Conservation (phyloP, 2,329 filamentous ascomycete genomes). For the Xylaria sp. region DNA sequence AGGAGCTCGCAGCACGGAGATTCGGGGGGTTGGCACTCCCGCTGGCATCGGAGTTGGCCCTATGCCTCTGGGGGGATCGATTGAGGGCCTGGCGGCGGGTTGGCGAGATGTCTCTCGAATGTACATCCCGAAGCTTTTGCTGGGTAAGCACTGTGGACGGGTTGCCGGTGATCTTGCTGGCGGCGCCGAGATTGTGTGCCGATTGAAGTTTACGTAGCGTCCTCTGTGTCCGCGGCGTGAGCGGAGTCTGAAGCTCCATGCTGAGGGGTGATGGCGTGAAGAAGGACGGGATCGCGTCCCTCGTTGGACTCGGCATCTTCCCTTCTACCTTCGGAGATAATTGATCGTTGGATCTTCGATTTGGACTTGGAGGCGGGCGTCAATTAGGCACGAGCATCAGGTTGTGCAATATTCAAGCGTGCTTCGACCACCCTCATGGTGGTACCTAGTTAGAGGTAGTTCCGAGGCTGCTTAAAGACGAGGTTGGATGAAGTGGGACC, state of each 20-base stretch:
- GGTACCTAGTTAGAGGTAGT: not conserved
- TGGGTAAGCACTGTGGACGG: constrained; percentile 69
- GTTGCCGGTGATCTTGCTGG: constrained; percentile 60
- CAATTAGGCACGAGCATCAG: constrained; percentile 4
- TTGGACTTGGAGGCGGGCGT: not conserved
- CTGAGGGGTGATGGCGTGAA: constrained; percentile 55
- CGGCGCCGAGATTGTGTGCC: constrained; percentile 72
- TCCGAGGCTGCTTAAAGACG: constrained; percentile 9
- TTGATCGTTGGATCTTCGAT: not conserved
- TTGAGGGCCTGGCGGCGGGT: constrained; percentile 52
- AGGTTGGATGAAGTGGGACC: constrained; percentile 27
- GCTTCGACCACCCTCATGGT: not conserved
- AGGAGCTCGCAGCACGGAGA: constrained; percentile 52
- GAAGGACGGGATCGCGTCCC: constrained; percentile 44
- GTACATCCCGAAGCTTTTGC: constrained; percentile 61
- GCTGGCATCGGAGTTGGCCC: constrained; percentile 76
- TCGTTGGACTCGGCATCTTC: constrained; percentile 48
- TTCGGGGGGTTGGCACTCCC: constrained; percentile 55
- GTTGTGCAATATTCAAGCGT: not conserved
- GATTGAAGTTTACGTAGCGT: constrained; percentile 80
- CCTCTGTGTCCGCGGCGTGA: constrained; percentile 73
- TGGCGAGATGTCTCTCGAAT: constrained; percentile 51
- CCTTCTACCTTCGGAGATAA: constrained; percentile 14
- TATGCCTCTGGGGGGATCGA: constrained; percentile 65
- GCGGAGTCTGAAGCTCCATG: constrained; percentile 64